phyloP scores from a whole-genome alignment of 2,329 filamentous ascomycete species.

The Penicillium sp. region DNA sequence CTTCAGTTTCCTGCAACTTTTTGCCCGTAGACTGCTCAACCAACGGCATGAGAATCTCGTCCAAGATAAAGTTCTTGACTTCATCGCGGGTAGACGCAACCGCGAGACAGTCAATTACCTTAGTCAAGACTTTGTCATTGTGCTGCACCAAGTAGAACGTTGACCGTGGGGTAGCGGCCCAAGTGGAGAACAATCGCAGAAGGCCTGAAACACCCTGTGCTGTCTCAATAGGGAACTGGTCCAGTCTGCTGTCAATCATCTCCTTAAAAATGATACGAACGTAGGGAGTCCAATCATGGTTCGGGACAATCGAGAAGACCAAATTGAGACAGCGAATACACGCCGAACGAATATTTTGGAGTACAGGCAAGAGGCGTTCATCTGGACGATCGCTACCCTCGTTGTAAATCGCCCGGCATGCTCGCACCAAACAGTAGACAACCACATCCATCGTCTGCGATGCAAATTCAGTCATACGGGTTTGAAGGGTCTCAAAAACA shows the following conservation, averaged over 20 bases:
- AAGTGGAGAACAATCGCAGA: constrained; percentile 75
- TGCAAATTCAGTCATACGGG: constrained; percentile 66
- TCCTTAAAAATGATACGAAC: constrained; percentile 69
- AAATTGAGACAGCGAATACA: constrained; percentile 80
- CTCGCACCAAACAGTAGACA: constrained; percentile 74
- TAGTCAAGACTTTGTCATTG: constrained; percentile 59
- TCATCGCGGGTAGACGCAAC: constrained; percentile 76
- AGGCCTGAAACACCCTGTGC: constrained; percentile 84
- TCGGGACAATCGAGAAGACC: constrained; percentile 70
- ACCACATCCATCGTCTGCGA: constrained; percentile 70
- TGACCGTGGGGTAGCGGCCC: constrained; percentile 67
- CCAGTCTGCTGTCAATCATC: constrained; percentile 71
- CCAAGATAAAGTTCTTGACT: constrained; percentile 78
- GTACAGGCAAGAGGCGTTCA: constrained; percentile 31
- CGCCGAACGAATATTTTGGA: constrained; percentile 51
- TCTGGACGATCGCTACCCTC: constrained; percentile 32
- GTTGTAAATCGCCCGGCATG: constrained; percentile 55
- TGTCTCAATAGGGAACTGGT: constrained; percentile 77
- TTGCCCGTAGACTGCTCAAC: constrained; percentile 58
- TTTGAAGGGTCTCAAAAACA: constrained; percentile 79
- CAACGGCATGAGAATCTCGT: constrained; percentile 67
- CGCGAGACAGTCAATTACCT: constrained; percentile 69
- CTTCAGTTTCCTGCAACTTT: constrained; percentile 52
- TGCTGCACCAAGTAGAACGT: constrained; percentile 67
- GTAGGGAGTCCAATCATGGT: constrained; percentile 70